Evolutionary conservation across 305 asterid species (phyloP).

Genomic region (Ilex paraguariensis): DNA sequence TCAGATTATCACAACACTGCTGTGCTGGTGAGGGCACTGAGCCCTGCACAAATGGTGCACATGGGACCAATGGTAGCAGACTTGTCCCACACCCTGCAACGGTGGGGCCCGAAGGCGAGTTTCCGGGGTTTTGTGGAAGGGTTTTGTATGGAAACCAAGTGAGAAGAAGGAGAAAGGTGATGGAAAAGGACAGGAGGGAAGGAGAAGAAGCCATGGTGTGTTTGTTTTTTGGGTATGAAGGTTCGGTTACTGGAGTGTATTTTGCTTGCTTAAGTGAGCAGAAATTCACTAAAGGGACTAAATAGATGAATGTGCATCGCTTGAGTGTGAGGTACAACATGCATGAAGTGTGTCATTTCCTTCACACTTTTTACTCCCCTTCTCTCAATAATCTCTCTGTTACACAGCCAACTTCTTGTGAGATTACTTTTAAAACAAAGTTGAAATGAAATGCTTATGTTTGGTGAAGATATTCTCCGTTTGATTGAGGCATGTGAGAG

Average conservation of each 20-base stretch:
- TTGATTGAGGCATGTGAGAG: too few relatives aligned
- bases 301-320: slow-evolving; percentile 8
- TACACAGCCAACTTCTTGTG: too few relatives aligned
- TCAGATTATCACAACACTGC: slow-evolving; percentile 47
- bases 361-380: slow-evolving; percentile 2
- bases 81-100: slow-evolving; percentile 37
- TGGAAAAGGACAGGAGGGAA: slow-evolving; percentile 3
- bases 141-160: not conserved
- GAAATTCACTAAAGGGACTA: not conserved
- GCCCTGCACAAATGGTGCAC: slow-evolving; percentile 68
- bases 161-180: slow-evolving; percentile 9
- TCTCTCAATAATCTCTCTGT: not conserved
- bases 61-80: slow-evolving; percentile 46
- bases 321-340: slow-evolving; percentile 20
- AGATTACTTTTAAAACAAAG: too few relatives aligned
- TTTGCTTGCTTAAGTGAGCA: too few relatives aligned
- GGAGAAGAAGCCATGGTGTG: slow-evolving; percentile 14
- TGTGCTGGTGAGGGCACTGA: slow-evolving; percentile 35
- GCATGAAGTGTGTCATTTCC: slow-evolving; percentile 17
- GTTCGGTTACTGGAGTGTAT: slow-evolving; percentile 10
- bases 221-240: not conserved
- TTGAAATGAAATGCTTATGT: too few relatives aligned
- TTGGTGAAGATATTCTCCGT: too few relatives aligned
- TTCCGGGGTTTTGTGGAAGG: slow-evolving; percentile 17
- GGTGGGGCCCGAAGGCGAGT: slow-evolving; percentile 11